A percentile compares a stretch with the other conserved stretches of the same genome.
phyloP scores from a whole-genome alignment of 495 filamentous ascomycete genomes.

The Ascobolus immersus region DNA sequence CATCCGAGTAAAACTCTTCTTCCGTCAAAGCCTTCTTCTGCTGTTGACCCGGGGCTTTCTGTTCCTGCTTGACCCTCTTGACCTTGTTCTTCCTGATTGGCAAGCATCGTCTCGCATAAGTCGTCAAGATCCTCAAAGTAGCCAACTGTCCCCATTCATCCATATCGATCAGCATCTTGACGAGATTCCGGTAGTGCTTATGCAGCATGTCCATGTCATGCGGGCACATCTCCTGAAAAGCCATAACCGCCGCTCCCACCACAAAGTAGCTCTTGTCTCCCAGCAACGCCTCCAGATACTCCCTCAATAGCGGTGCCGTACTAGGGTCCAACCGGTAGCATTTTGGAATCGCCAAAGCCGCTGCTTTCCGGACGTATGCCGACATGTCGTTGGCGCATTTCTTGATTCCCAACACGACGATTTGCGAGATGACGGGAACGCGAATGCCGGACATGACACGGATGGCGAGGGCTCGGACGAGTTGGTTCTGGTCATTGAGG shows the following conservation, averaged over 20 bases:
- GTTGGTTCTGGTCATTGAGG: slow-evolving; percentile 69
- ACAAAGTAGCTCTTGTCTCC: slow-evolving; percentile 89
- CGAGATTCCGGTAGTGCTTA: slow-evolving; percentile 56
- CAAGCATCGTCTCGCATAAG: slow-evolving; percentile 74
- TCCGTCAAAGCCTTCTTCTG: too few species aligned
- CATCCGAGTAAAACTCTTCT: slow-evolving; percentile 58
- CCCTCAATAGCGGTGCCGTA: slow-evolving; percentile 58
- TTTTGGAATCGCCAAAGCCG: slow-evolving; percentile 87
- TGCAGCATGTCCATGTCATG: slow-evolving; percentile 68
- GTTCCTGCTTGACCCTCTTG: slow-evolving; percentile 24
- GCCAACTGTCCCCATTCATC: slow-evolving; percentile 92
- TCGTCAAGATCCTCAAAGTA: slow-evolving; percentile 49
- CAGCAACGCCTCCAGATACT: slow-evolving; percentile 48
- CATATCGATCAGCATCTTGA: slow-evolving; percentile 90
- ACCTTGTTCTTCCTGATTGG: slow-evolving; percentile 36
- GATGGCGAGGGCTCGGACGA: slow-evolving; percentile 71
- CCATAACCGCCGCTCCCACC: slow-evolving; percentile 67
- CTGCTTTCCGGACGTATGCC: slow-evolving; percentile 71
- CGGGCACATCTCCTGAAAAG: slow-evolving; percentile 72
- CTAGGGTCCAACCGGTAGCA: slow-evolving; percentile 82
- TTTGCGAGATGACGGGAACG: slow-evolving; percentile 95
- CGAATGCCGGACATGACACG: slow-evolving; percentile 87
- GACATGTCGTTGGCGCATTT: slow-evolving; percentile 83
- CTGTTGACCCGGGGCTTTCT: too few species aligned
- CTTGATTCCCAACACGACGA: slow-evolving; percentile 88